These are phyloP conservation scores for Raddia guianensis DNA, from an alignment of 176 grass and related monocot species.

Conservation along the genomic window DNA sequence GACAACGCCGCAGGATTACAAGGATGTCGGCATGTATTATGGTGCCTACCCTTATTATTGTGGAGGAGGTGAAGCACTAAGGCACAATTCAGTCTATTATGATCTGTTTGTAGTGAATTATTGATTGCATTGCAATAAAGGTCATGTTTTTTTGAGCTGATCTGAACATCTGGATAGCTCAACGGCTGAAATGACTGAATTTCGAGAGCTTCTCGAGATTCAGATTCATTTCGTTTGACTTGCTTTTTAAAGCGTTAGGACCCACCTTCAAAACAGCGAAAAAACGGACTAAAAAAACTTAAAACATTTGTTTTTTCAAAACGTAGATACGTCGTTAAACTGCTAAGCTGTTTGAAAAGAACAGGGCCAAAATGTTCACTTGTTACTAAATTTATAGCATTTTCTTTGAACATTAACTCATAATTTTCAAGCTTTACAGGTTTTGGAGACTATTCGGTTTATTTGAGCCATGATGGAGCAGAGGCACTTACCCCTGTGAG, in stretches of 20 bases:
- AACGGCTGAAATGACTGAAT: too few relatives aligned
- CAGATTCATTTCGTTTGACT: too few relatives aligned
- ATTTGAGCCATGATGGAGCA: conserved; percentile 49
- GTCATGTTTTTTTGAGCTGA: too few relatives aligned
- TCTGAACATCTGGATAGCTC: too few relatives aligned
- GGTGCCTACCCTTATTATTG: conserved; percentile 66
- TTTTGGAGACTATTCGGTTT: conserved; percentile 53
- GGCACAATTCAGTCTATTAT: not conserved
- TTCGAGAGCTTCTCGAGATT: too few relatives aligned
- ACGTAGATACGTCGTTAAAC: too few relatives aligned
- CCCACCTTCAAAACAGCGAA: too few relatives aligned
- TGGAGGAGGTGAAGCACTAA: conserved; percentile 56
- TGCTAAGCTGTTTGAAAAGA: too few relatives aligned
- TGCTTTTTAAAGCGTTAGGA: too few relatives aligned
- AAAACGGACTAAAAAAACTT: too few relatives aligned
- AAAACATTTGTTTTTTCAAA: too few relatives aligned
- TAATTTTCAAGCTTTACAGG: conserved; percentile 37
- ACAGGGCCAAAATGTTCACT: not conserved
- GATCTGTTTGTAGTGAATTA: not conserved
- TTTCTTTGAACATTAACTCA: not conserved
- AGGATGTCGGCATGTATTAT: conserved; percentile 55
- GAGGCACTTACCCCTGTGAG: conserved; percentile 49
- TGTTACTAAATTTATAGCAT: not conserved
- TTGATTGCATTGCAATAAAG: not conserved
- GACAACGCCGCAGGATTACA: conserved; percentile 50